Evolutionary conservation across 495 filamentous ascomycete species (phyloP).

Genomic region (Glarea lozoyensis): DNA sequence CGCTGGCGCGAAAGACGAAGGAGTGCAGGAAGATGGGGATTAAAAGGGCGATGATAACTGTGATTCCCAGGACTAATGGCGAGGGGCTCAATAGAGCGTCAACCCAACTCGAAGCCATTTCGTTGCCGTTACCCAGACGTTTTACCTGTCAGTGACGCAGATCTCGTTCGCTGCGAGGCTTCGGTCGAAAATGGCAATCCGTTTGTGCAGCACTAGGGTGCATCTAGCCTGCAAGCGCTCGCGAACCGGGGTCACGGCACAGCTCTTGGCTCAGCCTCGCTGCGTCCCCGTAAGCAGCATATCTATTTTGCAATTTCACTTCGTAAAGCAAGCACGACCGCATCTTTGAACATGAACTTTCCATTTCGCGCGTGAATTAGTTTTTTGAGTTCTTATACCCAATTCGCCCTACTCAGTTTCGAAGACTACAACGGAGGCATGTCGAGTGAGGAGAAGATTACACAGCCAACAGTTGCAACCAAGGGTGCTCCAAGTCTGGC

Average conservation of each 20-base stretch:
- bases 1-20: constrained; percentile 56
- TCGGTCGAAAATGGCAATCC: constrained; percentile 3
- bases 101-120: constrained; percentile 11
- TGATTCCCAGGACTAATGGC: constrained; percentile 48
- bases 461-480: constrained; percentile 3
- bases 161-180: constrained; percentile 12
- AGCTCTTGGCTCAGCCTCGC: constrained; percentile 17
- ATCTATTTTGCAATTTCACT: too few relatives aligned
- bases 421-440: too few relatives aligned
- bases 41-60: constrained; percentile 58
- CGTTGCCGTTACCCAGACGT: neutral
- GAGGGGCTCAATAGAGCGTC: constrained; percentile 42
- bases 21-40: constrained; percentile 72
- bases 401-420: too few relatives aligned
- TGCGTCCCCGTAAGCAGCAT: too few relatives aligned
- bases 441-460: constrained; percentile 6
- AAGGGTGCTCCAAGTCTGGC: constrained; percentile 16
- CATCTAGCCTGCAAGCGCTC: constrained; percentile 8
- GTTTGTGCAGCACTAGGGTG: constrained; percentile 1
- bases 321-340: too few relatives aligned
- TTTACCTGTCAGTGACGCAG: neutral
- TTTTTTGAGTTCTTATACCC: too few relatives aligned
- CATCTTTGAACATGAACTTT: too few relatives aligned
- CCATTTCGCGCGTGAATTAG: too few relatives aligned
- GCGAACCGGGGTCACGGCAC: too few relatives aligned